Conservation (phyloP, 306 rosid species). For the Quercus cerris region DNA sequence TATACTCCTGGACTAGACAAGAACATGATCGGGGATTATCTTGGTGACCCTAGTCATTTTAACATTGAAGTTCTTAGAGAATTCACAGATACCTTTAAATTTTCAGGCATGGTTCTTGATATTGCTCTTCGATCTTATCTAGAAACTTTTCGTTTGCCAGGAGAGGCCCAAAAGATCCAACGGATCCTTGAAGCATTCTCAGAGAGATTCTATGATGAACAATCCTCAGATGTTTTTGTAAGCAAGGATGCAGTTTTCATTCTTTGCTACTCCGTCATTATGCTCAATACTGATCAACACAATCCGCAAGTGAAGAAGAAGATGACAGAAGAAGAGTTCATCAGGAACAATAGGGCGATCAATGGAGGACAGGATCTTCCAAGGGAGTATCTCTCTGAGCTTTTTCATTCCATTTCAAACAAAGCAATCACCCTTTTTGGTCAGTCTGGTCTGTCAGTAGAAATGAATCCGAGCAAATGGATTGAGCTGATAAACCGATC, state of each 20-base stretch:
- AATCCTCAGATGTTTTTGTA: conserved; percentile 58
- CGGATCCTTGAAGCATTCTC: conserved; percentile 77
- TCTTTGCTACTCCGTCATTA: conserved; percentile 81
- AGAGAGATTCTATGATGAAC: conserved; percentile 64
- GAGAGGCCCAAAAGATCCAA: conserved; percentile 93
- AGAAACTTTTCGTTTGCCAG: conserved; percentile 76
- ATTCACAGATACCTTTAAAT: conserved; percentile 62
- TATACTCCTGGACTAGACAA: conserved; percentile 76
- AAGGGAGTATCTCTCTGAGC: conserved; percentile 77
- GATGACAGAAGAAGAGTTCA: conserved; percentile 94
- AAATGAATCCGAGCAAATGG: conserved; percentile 86
- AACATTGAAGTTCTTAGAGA: conserved; percentile 68
- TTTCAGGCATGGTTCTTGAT: conserved; percentile 81
- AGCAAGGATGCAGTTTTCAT: conserved; percentile 80
- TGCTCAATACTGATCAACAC: conserved; percentile 96
- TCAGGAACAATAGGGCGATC: conserved; percentile 79
- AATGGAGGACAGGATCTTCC: conserved; percentile 94
- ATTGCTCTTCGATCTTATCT: conserved; percentile 70
- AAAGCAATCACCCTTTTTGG: conserved; percentile 52
- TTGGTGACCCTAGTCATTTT: conserved; percentile 85
- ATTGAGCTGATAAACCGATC: conserved; percentile 73
- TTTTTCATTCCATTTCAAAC: conserved; percentile 65
- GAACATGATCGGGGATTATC: conserved; percentile 72
- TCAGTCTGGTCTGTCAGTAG: conserved; percentile 38
- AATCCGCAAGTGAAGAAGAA: conserved; percentile 96